A percentile compares a stretch with the other conserved stretches of the same genome.
phyloP scores from a whole-genome alignment of 1,284 basidiomycete genomes.

The Meira nashicola region DNA sequence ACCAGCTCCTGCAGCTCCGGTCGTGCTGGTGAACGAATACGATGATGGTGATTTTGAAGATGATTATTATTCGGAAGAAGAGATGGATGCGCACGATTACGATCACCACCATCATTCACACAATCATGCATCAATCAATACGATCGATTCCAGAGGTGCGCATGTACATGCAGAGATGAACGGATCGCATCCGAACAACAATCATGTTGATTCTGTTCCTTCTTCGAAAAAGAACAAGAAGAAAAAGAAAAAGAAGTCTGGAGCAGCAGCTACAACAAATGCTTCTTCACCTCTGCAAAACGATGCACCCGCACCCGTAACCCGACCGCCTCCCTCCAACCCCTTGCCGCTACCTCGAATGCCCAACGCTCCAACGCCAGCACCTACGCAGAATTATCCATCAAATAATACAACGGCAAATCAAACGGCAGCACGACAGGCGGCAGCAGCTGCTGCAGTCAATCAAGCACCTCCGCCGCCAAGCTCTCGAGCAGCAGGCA shows the following conservation, averaged over 20 bases:
- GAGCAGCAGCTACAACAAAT: constrained; percentile 48
- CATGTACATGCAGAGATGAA: neutral
- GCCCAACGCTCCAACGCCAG: constrained; percentile 27
- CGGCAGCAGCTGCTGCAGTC: constrained; percentile 8
- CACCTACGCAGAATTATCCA: constrained; percentile 22
- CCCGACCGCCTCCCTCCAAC: constrained; percentile 43
- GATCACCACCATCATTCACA: neutral
- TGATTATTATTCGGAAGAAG: constrained; percentile 46
- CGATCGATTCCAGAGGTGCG: neutral
- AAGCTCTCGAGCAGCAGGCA: constrained; percentile 68
- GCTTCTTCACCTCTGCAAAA: constrained; percentile 40
- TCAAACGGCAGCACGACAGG: constrained; percentile 18
- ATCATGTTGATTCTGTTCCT: no score
- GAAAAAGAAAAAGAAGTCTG: constrained; percentile 54
- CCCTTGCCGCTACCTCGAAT: constrained; percentile 46
- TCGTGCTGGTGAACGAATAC: constrained; percentile 48
- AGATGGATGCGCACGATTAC: constrained; percentile 34
- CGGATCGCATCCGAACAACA: neutral
- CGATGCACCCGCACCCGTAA: constrained; percentile 26
- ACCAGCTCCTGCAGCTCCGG: constrained; percentile 38
- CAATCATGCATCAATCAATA: neutral
- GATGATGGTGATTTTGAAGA: constrained; percentile 43
- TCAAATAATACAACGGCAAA: constrained; percentile 33
- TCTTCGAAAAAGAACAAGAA: constrained; percentile 58
- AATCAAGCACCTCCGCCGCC: constrained; percentile 48